Base-by-base conservation (phyloP, 78 protist species). In the Capsaspora owczarzaki region DNA sequence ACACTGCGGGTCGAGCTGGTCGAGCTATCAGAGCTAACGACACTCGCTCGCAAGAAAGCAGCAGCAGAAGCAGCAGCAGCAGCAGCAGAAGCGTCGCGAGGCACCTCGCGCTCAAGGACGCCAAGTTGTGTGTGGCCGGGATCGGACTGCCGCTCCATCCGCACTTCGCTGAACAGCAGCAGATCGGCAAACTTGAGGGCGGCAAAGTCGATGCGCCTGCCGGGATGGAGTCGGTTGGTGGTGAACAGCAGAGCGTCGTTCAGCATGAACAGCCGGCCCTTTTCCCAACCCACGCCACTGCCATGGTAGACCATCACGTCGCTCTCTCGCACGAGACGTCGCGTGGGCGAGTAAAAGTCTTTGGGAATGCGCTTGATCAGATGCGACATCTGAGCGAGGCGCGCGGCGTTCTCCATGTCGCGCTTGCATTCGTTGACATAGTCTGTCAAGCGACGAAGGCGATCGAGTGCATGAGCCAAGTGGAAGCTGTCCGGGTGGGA, bases 381-480 rank as follows among this genome's bases (percentile, higher is more conserved):
- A 2, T 16, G 33, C 8, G 66, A 16, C 66, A 56, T 56, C 10
- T 56, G 12, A 10, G 66, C 4, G 35, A 56, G 33, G 66, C 33
- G 33, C 33, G 25, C 66, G 66, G 33, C 33, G 66, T 56, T 56
- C 66, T 56, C 66, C 66, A 56, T 56, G n/a, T 56, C 66, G 20
- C 66, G 33, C 66, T 56, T 56, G 66, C 66, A 29, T 12, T 56
- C 66, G 66, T 56, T 56, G 66, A 56, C 66, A 56, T 56, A 56
- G 33, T 56, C 66, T 56, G 66, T 56, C 66, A 56, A 16, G n/a
- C 66, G 66, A 12, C 66, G 66, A 16, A 56, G 12, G 33, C 25
- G 12, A 2, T 56, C 66, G 66, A 56, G 66, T 12, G 66, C 66
- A 29, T 56, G 66, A 6, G 33, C 66, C 12, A 56, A 25, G 66